Conservation (phyloP, 805 yeast genomes). For the Trichomonascus vanleenenianus region DNA sequence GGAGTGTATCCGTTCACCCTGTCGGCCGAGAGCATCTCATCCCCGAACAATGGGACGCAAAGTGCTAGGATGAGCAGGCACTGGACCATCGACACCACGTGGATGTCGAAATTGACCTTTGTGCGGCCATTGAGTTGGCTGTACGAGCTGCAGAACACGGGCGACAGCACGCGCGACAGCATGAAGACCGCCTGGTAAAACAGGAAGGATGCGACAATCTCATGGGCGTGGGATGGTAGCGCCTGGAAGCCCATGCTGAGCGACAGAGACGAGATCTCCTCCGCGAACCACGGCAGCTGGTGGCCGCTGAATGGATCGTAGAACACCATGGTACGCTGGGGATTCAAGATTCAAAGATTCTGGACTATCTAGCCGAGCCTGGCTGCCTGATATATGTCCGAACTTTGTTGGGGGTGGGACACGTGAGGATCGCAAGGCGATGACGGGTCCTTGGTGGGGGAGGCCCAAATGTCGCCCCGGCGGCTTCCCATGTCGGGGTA, state of each 20-base stretch:
- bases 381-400: too few relatives aligned
- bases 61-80: conserved; percentile 54
- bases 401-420: too few relatives aligned
- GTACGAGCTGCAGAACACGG: conserved; percentile 43
- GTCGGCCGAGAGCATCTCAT: conserved; percentile 40
- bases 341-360: too few relatives aligned
- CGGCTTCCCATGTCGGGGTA: too few relatives aligned
- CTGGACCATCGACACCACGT: conserved; percentile 82
- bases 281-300: conserved; percentile 5
- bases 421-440: too few relatives aligned
- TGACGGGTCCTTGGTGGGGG: too few relatives aligned
- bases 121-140: conserved; percentile 37
- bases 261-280: conserved; percentile 5
- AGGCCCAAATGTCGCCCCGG: too few relatives aligned
- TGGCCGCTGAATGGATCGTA: conserved; percentile 15
- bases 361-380: too few relatives aligned
- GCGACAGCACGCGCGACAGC: conserved; percentile 46
- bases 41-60: conserved; percentile 59
- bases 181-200: conserved; percentile 53
- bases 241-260: conserved; percentile 19
- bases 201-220: conserved; percentile 49
- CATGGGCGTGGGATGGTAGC: conserved; percentile 47
- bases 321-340: conserved; percentile 4
- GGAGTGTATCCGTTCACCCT: conserved; percentile 64
- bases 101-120: conserved; percentile 77